Conservation (phyloP, 805 yeast species). For the Yamadazyma philogaea region DNA sequence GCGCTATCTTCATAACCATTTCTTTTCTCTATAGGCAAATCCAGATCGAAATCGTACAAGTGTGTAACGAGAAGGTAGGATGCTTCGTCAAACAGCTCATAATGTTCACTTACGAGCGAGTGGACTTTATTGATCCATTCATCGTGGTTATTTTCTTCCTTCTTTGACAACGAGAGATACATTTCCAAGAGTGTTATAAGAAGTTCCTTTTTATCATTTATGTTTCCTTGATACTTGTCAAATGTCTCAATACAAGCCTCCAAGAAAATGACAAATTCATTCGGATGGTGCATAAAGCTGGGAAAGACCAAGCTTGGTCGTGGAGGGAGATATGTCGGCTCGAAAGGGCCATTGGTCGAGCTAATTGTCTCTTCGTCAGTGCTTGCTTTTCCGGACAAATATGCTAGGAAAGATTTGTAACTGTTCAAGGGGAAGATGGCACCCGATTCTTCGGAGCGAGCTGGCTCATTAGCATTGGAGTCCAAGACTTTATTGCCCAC, state of each 20-base stretch:
- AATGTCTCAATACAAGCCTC: slow-evolving; percentile 87
- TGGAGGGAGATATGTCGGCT: slow-evolving; percentile 86
- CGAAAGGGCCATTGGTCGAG: slow-evolving; percentile 12
- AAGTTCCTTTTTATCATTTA: slow-evolving; percentile 67
- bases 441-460: slow-evolving; percentile 9
- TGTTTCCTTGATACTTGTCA: slow-evolving; percentile 68
- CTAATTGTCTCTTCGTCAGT: slow-evolving; percentile 14
- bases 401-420: slow-evolving; percentile 31
- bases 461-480: slow-evolving; percentile 10
- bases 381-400: slow-evolving; percentile 22
- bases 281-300: slow-evolving; percentile 79
- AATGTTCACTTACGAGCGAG: slow-evolving; percentile 44
- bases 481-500: slow-evolving; percentile 3
- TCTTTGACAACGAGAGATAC: slow-evolving; percentile 59
- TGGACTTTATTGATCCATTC: slow-evolving; percentile 70
- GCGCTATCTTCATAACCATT: slow-evolving; percentile 55
- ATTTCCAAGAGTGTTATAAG: slow-evolving; percentile 78
- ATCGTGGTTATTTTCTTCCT: slow-evolving; percentile 19
- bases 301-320: slow-evolving; percentile 83
- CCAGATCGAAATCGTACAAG: slow-evolving; percentile 54
- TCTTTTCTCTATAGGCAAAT: slow-evolving; percentile 36
- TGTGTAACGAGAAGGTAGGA: slow-evolving; percentile 56
- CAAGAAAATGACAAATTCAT: slow-evolving; percentile 84
- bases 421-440: slow-evolving; percentile 27
- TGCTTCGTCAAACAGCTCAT: slow-evolving; percentile 52